phyloP scores from a whole-genome alignment of 176 grass and related monocot genomes.

The Puya raimondii region DNA sequence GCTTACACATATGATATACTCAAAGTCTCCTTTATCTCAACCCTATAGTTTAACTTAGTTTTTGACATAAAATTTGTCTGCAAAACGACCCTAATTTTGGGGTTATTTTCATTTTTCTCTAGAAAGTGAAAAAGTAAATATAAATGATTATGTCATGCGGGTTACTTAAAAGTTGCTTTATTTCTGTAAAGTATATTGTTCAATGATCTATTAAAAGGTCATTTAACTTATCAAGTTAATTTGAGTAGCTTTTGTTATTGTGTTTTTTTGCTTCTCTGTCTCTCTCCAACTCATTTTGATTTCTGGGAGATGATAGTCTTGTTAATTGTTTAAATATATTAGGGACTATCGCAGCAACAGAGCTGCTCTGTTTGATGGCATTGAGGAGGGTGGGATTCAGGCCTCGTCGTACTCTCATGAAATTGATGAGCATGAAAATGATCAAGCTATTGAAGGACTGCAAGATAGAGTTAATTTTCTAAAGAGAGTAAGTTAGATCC shows the following conservation, averaged over 20 bases:
- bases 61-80: no score
- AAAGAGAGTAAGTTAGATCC: conserved; percentile 48
- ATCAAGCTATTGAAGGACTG: conserved; percentile 50
- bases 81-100: no score
- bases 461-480: conserved; percentile 74
- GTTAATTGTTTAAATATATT: background rate
- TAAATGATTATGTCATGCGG: no score
- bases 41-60: background rate
- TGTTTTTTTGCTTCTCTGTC: no score
- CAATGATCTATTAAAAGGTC: no score
- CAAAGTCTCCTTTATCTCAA: background rate
- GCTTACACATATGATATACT: background rate
- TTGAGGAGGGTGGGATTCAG: conserved; percentile 58
- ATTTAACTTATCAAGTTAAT: no score
- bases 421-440: conserved; percentile 75
- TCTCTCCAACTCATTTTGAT: background rate
- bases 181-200: no score
- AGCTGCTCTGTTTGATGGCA: conserved; percentile 63
- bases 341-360: conserved; percentile 45
- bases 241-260: no score
- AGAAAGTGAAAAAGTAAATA: no score
- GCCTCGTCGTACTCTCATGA: conserved; percentile 59
- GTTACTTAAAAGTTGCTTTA: no score
- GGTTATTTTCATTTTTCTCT: no score
- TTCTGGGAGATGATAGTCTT: background rate